Conservation (phyloP, 768 basidiomycete genomes). For the Dioszegia hungarica region DNA sequence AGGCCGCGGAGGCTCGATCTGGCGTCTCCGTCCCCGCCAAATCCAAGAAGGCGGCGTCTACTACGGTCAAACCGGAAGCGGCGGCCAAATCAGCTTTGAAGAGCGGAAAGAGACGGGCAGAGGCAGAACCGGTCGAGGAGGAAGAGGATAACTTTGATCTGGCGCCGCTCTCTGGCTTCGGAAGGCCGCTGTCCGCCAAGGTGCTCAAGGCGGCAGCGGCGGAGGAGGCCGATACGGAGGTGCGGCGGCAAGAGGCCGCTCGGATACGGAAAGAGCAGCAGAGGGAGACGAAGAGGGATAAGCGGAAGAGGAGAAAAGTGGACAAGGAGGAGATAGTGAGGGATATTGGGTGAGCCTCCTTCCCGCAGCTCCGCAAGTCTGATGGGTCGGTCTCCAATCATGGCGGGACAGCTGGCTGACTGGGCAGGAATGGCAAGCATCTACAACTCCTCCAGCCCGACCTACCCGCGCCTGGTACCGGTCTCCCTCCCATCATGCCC, state of each 20-base stretch:
- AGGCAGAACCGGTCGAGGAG: neutral
- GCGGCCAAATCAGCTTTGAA: constrained; percentile 1
- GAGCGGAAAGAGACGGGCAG: neutral
- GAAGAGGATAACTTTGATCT: constrained; percentile 17
- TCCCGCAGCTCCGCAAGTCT: neutral
- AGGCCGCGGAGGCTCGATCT: constrained; percentile 20
- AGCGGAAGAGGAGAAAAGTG: neutral
- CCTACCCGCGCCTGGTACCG: neutral
- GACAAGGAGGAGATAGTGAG: constrained; percentile 1
- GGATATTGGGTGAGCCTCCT: neutral
- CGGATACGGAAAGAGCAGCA: neutral
- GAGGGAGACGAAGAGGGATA: constrained; percentile 4
- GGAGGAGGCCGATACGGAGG: constrained; percentile 8
- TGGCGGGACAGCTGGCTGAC: neutral
- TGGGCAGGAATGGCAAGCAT: constrained; percentile 4
- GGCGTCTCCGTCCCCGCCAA: neutral
- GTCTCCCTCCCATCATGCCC: constrained; percentile 8
- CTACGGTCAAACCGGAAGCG: too few species aligned
- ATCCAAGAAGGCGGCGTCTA: too few species aligned
- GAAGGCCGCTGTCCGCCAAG: constrained; percentile 5
- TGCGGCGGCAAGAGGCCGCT: neutral
- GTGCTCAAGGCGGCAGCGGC: constrained; percentile 12
- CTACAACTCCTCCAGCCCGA: constrained; percentile 9
- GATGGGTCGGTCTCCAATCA: too few species aligned
- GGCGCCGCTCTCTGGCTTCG: neutral